Percentiles rank a stretch among this genome's conserved stretches.
These are phyloP conservation scores for Penicillium sclerotigenum DNA, from an alignment of 2,329 filamentous ascomycete genomes.

Conservation along the genomic window DNA sequence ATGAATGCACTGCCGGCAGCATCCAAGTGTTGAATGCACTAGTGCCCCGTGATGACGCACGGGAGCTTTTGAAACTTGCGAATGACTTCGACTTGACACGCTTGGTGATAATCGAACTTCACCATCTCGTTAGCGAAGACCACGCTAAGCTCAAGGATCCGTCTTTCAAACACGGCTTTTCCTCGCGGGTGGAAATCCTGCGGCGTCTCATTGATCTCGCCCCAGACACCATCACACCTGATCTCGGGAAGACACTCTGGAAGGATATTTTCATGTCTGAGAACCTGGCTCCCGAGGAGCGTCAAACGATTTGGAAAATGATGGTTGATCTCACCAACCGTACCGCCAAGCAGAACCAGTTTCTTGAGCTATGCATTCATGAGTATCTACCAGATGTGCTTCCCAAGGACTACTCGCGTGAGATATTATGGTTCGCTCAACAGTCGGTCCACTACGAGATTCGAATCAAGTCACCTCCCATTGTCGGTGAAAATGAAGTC, in stretches of 20 bases:
- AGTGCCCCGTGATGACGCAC: slow-evolving; percentile 40
- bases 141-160: slow-evolving; percentile 41
- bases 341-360: slow-evolving; percentile 34
- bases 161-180: slow-evolving; percentile 46
- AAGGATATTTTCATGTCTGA: slow-evolving; percentile 65
- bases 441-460: slow-evolving; percentile 50
- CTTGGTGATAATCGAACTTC: slow-evolving; percentile 64
- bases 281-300: slow-evolving; percentile 58
- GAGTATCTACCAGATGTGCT: slow-evolving; percentile 41
- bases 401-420: slow-evolving; percentile 38
- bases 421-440: slow-evolving; percentile 45
- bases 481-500: slow-evolving; percentile 38
- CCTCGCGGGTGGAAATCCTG: slow-evolving; percentile 58
- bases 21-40: slow-evolving; percentile 60
- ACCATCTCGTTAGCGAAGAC: slow-evolving; percentile 50
- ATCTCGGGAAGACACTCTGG: slow-evolving; percentile 67
- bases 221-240: slow-evolving; percentile 59
- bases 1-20: slow-evolving; percentile 66
- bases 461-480: slow-evolving; percentile 55
- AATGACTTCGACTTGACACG: slow-evolving; percentile 60
- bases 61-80: slow-evolving; percentile 58
- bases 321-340: slow-evolving; percentile 48
- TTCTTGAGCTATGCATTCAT: slow-evolving; percentile 45
- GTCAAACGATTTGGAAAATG: slow-evolving; percentile 67
- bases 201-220: slow-evolving; percentile 57